Base-by-base conservation (phyloP, 2,329 filamentous ascomycete genomes). In the Botryosphaeria dothidea region DNA sequence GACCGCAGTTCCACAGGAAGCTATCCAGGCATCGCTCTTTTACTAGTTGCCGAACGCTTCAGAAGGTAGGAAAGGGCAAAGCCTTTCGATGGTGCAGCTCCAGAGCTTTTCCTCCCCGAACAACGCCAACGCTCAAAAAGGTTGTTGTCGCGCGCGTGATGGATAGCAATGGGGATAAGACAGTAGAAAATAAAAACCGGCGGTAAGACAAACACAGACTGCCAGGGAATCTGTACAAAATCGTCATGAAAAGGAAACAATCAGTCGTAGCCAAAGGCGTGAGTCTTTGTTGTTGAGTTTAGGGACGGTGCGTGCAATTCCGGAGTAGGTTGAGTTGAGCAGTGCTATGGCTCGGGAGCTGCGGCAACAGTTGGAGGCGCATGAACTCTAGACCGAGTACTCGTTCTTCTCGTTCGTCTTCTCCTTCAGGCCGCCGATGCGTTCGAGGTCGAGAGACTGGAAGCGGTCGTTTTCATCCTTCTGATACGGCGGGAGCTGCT, bases 351-450 rank as follows among this genome's bases (percentile, higher is more conserved):
- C 56, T 46, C 41, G 56, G 27, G 27, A 62, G 17, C 13, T n/a
- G 58, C 58, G 58, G 58, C 45, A 34, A 25, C 19, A 34, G 38
- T 15, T 23, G 23, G 45, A 38, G 61, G 23, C 46, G 23, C 34
- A 19, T 41, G 57, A 49, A 27, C 36, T 25, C 56, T 63, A 66
- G 48, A 63, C 29, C 34, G 65, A 66, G 57, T 66, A 66, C 46
- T 66, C 64, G 57, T 66, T 66, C 63, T 65, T 69, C 67, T 77
- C 76, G 62, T 43, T 51, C 68, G 90, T 86, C 84, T 96, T 97
- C 84, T 98, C 95, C 80, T 93, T 96, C 71, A 98, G 82, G 15
- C 95, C 95, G 60, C 95, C 95, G 75, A 98, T 96, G 69, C 92
- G 88, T 72, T 98, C 92, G 77, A 99, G 91, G 77, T 99, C 94